Percentiles rank a stretch among this genome's conserved stretches.
Evolutionary conservation across 768 basidiomycete species (phyloP).

Genomic region (Tulasnella sp.): DNA sequence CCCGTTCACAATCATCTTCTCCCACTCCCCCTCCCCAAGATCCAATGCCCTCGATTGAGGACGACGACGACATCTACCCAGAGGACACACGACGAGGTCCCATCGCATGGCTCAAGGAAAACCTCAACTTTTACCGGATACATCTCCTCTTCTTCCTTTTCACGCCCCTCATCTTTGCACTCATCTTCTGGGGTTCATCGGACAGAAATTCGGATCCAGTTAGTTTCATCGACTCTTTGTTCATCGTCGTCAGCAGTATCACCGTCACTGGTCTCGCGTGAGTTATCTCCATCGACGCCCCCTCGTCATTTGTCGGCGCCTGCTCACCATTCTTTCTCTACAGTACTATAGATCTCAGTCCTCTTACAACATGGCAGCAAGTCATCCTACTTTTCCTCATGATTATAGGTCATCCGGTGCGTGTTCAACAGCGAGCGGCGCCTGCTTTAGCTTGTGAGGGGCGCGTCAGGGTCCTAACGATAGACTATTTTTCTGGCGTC

Average conservation of each 20-base stretch:
- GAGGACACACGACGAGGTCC: neutral
- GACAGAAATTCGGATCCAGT: constrained; percentile 32
- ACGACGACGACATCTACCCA: neutral
- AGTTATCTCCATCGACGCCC: neutral
- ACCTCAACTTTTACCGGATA: constrained; percentile 45
- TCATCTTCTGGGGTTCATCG: constrained; percentile 56
- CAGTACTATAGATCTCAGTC: constrained; percentile 26
- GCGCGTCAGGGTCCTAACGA: neutral
- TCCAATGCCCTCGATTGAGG: neutral
- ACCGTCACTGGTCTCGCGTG: constrained; percentile 46
- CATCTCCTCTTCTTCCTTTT: constrained; percentile 49
- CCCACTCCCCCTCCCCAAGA: neutral
- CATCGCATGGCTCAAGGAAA: constrained; percentile 20
- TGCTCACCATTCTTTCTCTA: neutral
- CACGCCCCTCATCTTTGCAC: constrained; percentile 70
- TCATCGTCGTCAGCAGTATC: constrained; percentile 68
- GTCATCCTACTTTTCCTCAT: constrained; percentile 56
- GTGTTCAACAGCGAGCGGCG: constrained; percentile 29
- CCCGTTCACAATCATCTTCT: neutral
- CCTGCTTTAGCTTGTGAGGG: constrained; percentile 10
- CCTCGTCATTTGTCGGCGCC: neutral
- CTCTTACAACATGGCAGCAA: constrained; percentile 31
- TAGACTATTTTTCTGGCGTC: neutral
- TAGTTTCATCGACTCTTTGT: constrained; percentile 69
- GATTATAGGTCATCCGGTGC: constrained; percentile 65